A percentile compares a stretch with the other conserved stretches of the same genome.
Conservation (phyloP, 2,329 filamentous ascomycete species). For the Pseudocercospora vitis region DNA sequence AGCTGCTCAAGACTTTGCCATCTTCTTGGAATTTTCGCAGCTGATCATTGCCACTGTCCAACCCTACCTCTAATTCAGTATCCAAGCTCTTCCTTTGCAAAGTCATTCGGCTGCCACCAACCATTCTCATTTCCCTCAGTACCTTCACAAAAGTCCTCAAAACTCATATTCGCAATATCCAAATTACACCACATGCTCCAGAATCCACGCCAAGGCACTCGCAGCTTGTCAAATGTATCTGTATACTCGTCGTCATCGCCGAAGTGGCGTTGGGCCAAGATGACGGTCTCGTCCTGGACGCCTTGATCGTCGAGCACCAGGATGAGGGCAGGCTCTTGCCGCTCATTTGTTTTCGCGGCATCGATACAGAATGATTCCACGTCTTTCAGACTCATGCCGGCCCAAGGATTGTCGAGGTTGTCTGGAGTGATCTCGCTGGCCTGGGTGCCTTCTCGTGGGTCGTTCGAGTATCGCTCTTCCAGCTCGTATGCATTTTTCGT, state of each 20-base stretch:
- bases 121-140: constrained; percentile 6
- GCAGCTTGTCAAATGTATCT: constrained; percentile 17
- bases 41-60: too few relatives aligned
- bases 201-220: constrained; percentile 17
- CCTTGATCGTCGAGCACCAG: constrained; percentile 18
- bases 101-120: constrained; percentile 13
- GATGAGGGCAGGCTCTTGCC: constrained; percentile 8
- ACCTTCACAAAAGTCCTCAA: constrained; percentile 18
- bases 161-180: constrained; percentile 24
- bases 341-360: neutral
- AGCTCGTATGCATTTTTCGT: constrained; percentile 17
- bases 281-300: constrained; percentile 10
- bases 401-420: constrained; percentile 18
- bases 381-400: constrained; percentile 16
- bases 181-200: constrained; percentile 23
- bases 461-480: neutral
- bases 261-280: constrained; percentile 9
- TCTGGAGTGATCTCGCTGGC: constrained; percentile 6
- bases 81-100: neutral
- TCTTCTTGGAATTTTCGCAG: neutral
- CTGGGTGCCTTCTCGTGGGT: neutral
- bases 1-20: neutral
- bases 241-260: constrained; percentile 10
- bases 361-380: constrained; percentile 21
- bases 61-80: too few relatives aligned